Evolutionary conservation across 2,329 filamentous ascomycete genomes (phyloP), one percentile per base, ranked within the genome.

Genomic region (Colletotrichum godetiae): DNA sequence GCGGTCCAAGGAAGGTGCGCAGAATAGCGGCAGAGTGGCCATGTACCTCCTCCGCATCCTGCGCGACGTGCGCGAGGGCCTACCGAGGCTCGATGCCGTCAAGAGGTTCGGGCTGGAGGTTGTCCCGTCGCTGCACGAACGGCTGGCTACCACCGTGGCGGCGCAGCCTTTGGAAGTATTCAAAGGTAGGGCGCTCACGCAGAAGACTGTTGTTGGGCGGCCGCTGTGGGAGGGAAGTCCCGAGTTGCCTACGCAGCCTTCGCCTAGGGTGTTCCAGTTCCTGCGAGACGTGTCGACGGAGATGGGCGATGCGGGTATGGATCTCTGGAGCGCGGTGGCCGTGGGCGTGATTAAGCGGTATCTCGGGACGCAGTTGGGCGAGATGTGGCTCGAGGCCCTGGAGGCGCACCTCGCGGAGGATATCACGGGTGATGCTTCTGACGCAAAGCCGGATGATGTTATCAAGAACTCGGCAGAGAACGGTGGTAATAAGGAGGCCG

Each of bases 141-240:
- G 86, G 2, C 82, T 97, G 5, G 91, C 90, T 0, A 78, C 79
- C 2, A 83, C 88, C 33, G 87, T 93, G 1, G 84, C 88, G 0
- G 78, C 81, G 13, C 79, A 85, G 0, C 84, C 90, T 0, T 78
- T 93, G 42, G 81, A 88, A 65, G 79, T 86, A 64, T 86, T 92
- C 64, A 76, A 81, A 1, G 79, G 80, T n/a, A 79, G 79, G 3
- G 80, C 84, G 0, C 80, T 88, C 53, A 81, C 84, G 1, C 81
- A 83, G 59, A 88, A 84, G 67, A 83, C 78, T 33, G 87, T 94
- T 0, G 86, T 88, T 2, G 91, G 92, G 7, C 88, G 91, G 64
- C 87, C 89, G 0, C 85, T 98, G 0, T 98, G 95, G 95, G 95
- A 97, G 79, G 94, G 94, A 5, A 66, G 31, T 0, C 93, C 94